phyloP scores from a whole-genome alignment of 2,329 filamentous ascomycete species.

The Pestalotiopsis sp. region DNA sequence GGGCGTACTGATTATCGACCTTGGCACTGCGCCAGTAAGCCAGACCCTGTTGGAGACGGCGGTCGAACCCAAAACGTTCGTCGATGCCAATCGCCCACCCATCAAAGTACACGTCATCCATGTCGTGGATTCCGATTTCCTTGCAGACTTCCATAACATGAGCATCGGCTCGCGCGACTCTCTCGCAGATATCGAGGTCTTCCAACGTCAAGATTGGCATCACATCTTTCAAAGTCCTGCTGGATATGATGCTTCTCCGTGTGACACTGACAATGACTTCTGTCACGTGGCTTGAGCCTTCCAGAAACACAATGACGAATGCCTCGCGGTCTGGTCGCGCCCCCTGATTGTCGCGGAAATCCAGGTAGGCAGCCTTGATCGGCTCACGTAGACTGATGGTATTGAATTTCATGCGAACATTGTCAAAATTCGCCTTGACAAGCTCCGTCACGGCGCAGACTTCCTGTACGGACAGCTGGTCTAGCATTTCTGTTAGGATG shows the following conservation, averaged over 20 bases:
- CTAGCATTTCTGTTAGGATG: neutral
- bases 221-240: slow-evolving; percentile 50
- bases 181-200: slow-evolving; percentile 76
- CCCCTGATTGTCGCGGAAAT: slow-evolving; percentile 54
- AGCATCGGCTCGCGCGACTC: slow-evolving; percentile 66
- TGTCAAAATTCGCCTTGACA: neutral
- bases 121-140: slow-evolving; percentile 75
- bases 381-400: slow-evolving; percentile 69
- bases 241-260: slow-evolving; percentile 40
- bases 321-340: slow-evolving; percentile 53
- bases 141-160: slow-evolving; percentile 78
- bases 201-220: slow-evolving; percentile 71
- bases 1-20: slow-evolving; percentile 74
- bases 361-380: slow-evolving; percentile 63
- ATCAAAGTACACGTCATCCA: slow-evolving; percentile 84
- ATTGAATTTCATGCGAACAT: slow-evolving; percentile 50
- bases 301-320: slow-evolving; percentile 51
- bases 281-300: slow-evolving; percentile 41
- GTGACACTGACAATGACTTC: slow-evolving; percentile 55
- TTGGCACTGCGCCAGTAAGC: slow-evolving; percentile 79
- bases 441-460: neutral
- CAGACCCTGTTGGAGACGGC: slow-evolving; percentile 77
- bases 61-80: slow-evolving; percentile 71
- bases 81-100: slow-evolving; percentile 86
- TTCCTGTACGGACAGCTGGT: neutral